These are phyloP conservation scores for Curvularia sp. DNA, from an alignment of 2,329 filamentous ascomycete species.

Conservation along the genomic window DNA sequence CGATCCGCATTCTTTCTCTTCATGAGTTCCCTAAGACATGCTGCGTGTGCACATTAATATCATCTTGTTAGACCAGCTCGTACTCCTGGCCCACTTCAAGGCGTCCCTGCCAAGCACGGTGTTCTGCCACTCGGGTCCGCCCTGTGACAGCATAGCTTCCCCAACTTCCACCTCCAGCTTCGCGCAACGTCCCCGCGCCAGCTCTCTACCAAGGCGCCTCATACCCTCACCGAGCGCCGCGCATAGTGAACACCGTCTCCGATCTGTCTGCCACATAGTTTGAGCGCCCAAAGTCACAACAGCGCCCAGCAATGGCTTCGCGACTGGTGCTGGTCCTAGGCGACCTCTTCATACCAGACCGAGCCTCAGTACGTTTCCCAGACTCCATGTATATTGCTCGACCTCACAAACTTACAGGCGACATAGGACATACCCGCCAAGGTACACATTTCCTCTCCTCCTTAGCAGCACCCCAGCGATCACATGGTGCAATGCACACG, in stretches of 20 bases:
- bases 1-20: no score
- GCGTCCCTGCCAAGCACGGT: conserved; percentile 22
- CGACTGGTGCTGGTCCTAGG: conserved; percentile 52
- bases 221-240: not conserved
- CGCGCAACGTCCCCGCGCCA: conserved; percentile 17
- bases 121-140: conserved; percentile 26
- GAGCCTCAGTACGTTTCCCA: conserved; percentile 48
- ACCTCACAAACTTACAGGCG: conserved; percentile 49
- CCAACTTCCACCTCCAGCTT: conserved; percentile 20
- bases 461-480: not conserved
- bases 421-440: conserved; percentile 52
- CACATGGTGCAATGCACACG: conserved; percentile 8
- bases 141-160: conserved; percentile 26
- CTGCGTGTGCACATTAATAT: not conserved
- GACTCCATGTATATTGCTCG: conserved; percentile 21
- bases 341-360: conserved; percentile 54
- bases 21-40: no score
- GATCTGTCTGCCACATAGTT: not conserved
- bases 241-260: not conserved
- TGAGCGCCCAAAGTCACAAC: conserved; percentile 1
- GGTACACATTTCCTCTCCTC: conserved; percentile 34
- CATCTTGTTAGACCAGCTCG: not conserved
- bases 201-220: not conserved
- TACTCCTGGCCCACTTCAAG: not conserved
- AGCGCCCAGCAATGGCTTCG: conserved; percentile 47